Conservation (phyloP, 139 green algal genomes). For the Pleodorina starrii region DNA sequence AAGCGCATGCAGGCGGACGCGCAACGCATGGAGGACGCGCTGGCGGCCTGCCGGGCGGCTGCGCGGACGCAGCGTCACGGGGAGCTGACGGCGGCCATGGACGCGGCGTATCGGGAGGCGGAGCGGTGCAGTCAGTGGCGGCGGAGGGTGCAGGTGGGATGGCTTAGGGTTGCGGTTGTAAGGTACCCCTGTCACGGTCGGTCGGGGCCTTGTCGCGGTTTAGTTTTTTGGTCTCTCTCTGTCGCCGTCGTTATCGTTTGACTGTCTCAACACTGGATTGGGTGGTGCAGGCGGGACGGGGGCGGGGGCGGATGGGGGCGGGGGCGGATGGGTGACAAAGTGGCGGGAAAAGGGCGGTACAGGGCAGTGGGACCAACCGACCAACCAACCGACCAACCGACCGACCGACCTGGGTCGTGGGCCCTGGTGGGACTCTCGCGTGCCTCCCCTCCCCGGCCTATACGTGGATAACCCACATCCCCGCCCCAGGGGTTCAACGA, state of each 20-base stretch:
- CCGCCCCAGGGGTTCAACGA: no score
- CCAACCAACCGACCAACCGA: no score
- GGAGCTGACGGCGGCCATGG: slow-evolving; percentile 30
- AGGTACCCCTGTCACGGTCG: background rate
- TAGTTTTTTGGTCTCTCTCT: background rate
- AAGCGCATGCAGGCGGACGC: slow-evolving; percentile 31
- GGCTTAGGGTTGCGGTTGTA: background rate
- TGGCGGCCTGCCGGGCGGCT: slow-evolving; percentile 5
- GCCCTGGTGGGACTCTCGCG: no score
- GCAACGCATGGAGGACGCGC: background rate
- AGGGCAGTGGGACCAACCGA: no score
- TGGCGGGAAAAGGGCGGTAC: no score
- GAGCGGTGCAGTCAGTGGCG: slow-evolving; percentile 47
- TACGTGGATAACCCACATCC: no score
- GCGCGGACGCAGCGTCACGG: background rate
- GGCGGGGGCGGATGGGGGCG: no score
- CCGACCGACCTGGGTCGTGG: no score
- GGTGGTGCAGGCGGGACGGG: no score
- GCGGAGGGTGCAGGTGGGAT: slow-evolving; percentile 30
- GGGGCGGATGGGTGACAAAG: no score
- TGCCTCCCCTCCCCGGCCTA: no score
- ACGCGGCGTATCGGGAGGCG: slow-evolving; percentile 41
- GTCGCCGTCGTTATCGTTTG: background rate
- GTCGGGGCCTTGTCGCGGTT: background rate
- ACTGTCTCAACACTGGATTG: background rate